Conservation (phyloP, 2,329 filamentous ascomycete species). For the Microascus cirrosus region DNA sequence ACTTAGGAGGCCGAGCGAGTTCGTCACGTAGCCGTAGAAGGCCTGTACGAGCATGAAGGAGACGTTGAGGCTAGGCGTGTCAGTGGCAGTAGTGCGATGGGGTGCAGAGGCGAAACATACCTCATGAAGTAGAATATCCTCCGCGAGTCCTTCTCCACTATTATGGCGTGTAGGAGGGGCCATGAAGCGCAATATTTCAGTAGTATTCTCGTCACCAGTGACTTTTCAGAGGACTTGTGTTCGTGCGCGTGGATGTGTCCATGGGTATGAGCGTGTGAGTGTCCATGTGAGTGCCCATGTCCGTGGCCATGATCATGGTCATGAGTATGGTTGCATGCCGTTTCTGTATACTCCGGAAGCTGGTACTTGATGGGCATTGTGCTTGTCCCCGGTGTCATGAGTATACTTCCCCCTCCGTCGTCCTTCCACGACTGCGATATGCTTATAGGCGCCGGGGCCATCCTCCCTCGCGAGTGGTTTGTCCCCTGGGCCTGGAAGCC, state of each 20-base stretch:
- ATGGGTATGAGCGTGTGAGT: constrained; percentile 11
- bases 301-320: constrained; percentile 14
- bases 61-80: constrained; percentile 64
- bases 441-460: constrained; percentile 2
- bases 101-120: constrained; percentile 34
- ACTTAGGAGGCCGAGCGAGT: constrained; percentile 87
- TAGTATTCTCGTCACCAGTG: constrained; percentile 60
- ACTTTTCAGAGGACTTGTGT: constrained; percentile 24
- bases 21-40: constrained; percentile 86
- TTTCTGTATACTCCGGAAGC: constrained; percentile 18
- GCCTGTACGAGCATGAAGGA: constrained; percentile 90
- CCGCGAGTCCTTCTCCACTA: constrained; percentile 84
- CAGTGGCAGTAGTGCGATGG: neutral
- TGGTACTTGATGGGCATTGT: constrained; percentile 21
- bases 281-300: constrained; percentile 7
- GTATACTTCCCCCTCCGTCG: neutral
- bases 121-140: constrained; percentile 96
- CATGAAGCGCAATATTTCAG: constrained; percentile 59
- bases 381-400: constrained; percentile 12
- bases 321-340: constrained; percentile 19
- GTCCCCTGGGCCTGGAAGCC: neutral
- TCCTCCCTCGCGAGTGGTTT: neutral
- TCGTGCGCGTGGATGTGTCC: constrained; percentile 13
- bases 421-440: neutral
- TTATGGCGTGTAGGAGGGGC: constrained; percentile 73